Base-by-base conservation (phyloP, 2,329 filamentous ascomycete genomes). In the Ophioceras dolichostomum region DNA sequence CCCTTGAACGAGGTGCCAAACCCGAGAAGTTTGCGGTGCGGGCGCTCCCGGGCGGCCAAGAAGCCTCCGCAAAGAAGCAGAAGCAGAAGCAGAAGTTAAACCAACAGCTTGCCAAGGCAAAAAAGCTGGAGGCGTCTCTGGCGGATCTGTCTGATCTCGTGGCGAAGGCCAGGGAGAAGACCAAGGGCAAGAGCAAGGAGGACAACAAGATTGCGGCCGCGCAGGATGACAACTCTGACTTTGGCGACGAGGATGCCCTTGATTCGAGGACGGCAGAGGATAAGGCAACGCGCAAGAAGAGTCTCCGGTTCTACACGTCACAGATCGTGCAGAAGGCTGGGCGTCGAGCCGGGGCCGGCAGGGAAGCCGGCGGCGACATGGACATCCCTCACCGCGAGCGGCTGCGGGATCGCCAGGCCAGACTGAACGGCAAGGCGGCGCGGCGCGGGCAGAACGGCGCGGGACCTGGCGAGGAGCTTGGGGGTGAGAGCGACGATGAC, bases 271-370 rank as follows among this genome's bases (percentile, higher is more conserved):
- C 89, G 42, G 81, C 85, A 1, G 83, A 83, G 30, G 85, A 94
- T 51, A 98, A 98, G 61, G 83, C 80, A 0, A 74, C 76, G 41
- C 83, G 83, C 58, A 94, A 91, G 69, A 94, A 93, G 68, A 86
- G 77, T 45, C 73, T 98, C 40, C 83, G 87, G 44, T 98, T 98
- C 68, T 98, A 98, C 70, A 96, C 93, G 3, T 94, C 88, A 3
- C 91, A 98, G 56, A 91, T 98, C 46, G 82, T 84, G 20, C 89
- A 96, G 57, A 96, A 95, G 61, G 78, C 85, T 39, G 94, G 86
- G 63, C 88, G 85, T 56, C 84, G 84, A 39, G 76, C 78, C 5
- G 76, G 69, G 22, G 81, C 80, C 28, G 80, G 82, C 30, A 74
- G 78, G 43, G 78, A 83, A 40, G 75, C 79, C 1, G 84, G 84